Evolutionary conservation across 2,329 filamentous ascomycete species (phyloP), one percentile per base, ranked within the genome.

Genomic region (Cercospora berteroae): DNA sequence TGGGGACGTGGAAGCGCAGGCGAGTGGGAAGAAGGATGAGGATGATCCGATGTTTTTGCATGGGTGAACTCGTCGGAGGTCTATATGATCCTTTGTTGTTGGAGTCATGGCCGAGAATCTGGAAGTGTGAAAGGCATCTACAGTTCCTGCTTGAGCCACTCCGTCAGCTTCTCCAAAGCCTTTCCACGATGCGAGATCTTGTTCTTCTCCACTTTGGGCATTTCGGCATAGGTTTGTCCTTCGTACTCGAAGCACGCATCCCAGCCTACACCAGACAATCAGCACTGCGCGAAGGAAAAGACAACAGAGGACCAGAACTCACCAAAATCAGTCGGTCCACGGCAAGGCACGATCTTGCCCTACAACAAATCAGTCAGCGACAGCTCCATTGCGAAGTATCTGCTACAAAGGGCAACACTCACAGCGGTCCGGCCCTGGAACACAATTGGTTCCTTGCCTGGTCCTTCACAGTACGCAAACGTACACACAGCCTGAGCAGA

Each of bases 231-330:
- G 82, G 95, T 99, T 81, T 92, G 83, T 50, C 94, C 94, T 71
- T 96, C 86, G 73, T 96, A 94, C 81, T 99, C 95, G 75, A 99
- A 99, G 71, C 96, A 90, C 2, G 95, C 88, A 79, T 99, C 95
- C 95, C 95, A 99, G 56, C 94, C 94, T 96, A 70, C 5, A 5
- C n/a, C 27, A 72, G 72, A 73, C 60, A 63, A 20, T 55, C 13
- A 65, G 56, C 27, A 61, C 12, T 48, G 12, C 25, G 20, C 57
- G 9, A 44, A 7, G 9, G 13, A 18, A 8, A 36, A 18, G 18
- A 4, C 5, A 6, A 18, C n/a, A 23, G 39, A 7, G 4, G 7
- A 36, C 6, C 16, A 16, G 29, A 64, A 80, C 88, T 81, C 83
- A 94, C 94, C 95, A 78, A 99, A 99, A 63, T 87, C 85, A 18